Evolutionary conservation across 345 rosid species (phyloP).

Genomic region (Carallia pectinifolia): DNA sequence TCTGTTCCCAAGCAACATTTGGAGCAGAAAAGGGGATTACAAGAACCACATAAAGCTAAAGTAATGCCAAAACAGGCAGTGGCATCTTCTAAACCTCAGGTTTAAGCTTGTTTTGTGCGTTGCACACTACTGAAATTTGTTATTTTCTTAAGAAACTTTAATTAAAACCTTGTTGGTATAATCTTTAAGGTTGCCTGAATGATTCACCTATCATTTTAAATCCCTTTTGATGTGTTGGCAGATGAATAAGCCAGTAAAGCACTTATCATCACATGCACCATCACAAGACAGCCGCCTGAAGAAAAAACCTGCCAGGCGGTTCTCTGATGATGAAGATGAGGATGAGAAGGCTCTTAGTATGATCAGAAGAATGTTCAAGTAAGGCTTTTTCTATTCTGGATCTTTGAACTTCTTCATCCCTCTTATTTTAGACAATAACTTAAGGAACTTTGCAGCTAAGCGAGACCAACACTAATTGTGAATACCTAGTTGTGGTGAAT

Average conservation of each 20-base stretch:
- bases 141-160: slow-evolving; percentile 16
- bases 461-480: too few relatives aligned
- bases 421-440: neutral
- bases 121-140: neutral
- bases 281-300: slow-evolving; percentile 40
- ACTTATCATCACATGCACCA: slow-evolving; percentile 31
- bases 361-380: slow-evolving; percentile 54
- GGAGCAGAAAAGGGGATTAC: slow-evolving; percentile 48
- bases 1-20: slow-evolving; percentile 43
- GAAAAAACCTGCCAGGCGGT: slow-evolving; percentile 46
- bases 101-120: slow-evolving; percentile 3
- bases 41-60: slow-evolving; percentile 36
- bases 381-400: neutral
- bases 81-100: slow-evolving; percentile 51
- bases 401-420: neutral
- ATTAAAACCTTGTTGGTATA: too few relatives aligned
- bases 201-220: neutral
- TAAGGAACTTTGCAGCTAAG: neutral
- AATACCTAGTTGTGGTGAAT: too few relatives aligned
- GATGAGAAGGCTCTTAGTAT: slow-evolving; percentile 42
- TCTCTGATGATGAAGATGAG: slow-evolving; percentile 41
- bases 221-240: slow-evolving; percentile 24
- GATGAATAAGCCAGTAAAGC: slow-evolving; percentile 39
- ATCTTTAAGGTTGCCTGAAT: neutral
- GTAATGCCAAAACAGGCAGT: slow-evolving; percentile 41